Percentiles rank a stretch among this genome's conserved stretches.
These are phyloP conservation scores for Tausonia pullulans DNA, from an alignment of 1,284 basidiomycete genomes.

Conservation along the genomic window DNA sequence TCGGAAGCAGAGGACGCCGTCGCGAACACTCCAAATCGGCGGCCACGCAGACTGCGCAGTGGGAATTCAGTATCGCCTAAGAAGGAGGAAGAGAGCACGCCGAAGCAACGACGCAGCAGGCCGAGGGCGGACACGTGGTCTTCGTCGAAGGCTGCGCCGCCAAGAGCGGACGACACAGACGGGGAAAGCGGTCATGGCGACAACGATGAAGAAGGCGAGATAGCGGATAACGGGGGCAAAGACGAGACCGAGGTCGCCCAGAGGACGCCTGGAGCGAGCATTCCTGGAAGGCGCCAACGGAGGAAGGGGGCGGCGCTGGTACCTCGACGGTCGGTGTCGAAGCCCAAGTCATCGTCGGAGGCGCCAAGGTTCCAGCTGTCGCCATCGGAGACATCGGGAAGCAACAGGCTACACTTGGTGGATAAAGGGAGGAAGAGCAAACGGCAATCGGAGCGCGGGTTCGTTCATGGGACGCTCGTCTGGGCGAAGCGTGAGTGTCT, in stretches of 20 bases:
- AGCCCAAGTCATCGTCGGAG: neutral
- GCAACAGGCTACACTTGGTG: neutral
- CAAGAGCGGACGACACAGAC: too few species aligned
- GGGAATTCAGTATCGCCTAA: too few species aligned
- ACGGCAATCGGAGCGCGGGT: constrained; percentile 6
- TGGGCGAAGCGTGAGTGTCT: constrained; percentile 28
- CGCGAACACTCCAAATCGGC: too few species aligned
- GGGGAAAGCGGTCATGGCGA: neutral
- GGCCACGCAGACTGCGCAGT: too few species aligned
- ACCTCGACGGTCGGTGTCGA: neutral
- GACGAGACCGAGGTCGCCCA: neutral
- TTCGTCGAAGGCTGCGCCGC: too few species aligned
- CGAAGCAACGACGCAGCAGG: too few species aligned
- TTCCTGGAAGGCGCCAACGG: neutral
- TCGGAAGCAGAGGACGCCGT: too few species aligned
- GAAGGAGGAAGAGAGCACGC: too few species aligned
- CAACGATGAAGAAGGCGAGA: neutral
- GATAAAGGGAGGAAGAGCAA: neutral
- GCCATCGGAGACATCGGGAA: neutral
- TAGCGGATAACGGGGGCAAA: neutral
- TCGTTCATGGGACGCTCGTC: constrained; percentile 19
- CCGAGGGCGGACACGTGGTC: too few species aligned
- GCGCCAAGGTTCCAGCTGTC: neutral
- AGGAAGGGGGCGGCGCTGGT: neutral
- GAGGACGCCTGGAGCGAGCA: neutral